Base-by-base conservation (phyloP, 2,329 filamentous ascomycete species). In the Fusarium burgessii region DNA sequence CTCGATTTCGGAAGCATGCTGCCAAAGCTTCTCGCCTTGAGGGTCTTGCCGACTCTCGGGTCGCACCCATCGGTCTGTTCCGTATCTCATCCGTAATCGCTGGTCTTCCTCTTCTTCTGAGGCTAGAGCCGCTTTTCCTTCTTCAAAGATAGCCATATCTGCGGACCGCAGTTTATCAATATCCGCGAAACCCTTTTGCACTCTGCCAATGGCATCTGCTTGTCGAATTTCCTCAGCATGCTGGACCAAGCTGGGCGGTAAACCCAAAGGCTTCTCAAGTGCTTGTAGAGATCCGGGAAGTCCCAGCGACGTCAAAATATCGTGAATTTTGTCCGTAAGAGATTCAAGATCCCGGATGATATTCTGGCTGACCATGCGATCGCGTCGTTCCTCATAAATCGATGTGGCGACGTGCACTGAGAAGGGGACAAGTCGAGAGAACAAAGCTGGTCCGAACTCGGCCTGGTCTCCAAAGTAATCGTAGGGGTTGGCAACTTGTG, bases 171-270 rank as follows among this genome's bases (percentile, higher is more conserved):
- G 84, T 80, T 95, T 97, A 51, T 95, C 91, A 2, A 95, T 97
- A 71, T 98, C 95, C 8, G 93, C 91, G 68, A 98, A 93, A 8
- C 93, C 94, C 57, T 90, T 88, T 56, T 93, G 89, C 1, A 98
- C 83, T 32, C 93, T 87, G 60, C 92, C 90, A 35, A 97, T 84
- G 0, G 94, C 95, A 76, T 97, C 94, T 60, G 95, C 93, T 78
- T 98, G 95, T 23, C 95, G 88, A 51, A 99, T 92, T 77, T 98
- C 96, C 78, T 98, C 95, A 1, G 95, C 95, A 74, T 98, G 96
- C 25, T 96, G 93, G 5, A 94, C 88, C 4, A 99, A 82, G 18
- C 90, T 93, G 1, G 94, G 93, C 1, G 96, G 96, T 7, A 99
- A 82, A 0, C 96, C 96, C 0, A 99, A 86, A 0, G 96, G 96